A percentile compares a stretch with the other conserved stretches of the same genome.
Conservation (phyloP, 2,329 filamentous ascomycete species). For the Colletotrichum sp. region DNA sequence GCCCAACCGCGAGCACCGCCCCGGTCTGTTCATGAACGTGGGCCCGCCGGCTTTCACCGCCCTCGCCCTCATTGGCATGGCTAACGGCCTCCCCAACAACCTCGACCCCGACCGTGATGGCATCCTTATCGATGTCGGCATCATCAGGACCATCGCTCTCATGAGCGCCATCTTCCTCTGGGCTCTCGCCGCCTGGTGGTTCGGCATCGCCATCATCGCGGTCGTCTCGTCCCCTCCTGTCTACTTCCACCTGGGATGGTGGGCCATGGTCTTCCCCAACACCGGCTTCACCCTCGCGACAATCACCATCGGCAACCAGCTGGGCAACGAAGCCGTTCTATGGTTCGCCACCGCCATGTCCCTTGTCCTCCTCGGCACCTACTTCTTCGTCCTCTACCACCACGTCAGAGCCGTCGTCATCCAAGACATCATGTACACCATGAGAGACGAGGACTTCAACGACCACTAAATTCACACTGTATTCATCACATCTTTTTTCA, state of each 20-base stretch:
- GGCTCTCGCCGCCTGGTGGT: slow-evolving; percentile 67
- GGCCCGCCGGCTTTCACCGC: slow-evolving; percentile 76
- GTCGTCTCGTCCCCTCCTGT: slow-evolving; percentile 43
- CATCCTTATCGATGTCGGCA: slow-evolving; percentile 42
- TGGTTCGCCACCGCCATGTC: slow-evolving; percentile 58
- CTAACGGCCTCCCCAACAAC: slow-evolving; percentile 55
- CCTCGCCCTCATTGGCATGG: slow-evolving; percentile 72
- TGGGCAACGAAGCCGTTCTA: slow-evolving; percentile 47
- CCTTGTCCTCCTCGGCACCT: slow-evolving; percentile 44
- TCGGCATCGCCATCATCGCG: slow-evolving; percentile 43
- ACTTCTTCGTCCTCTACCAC: slow-evolving; percentile 47
- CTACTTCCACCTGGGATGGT: slow-evolving; percentile 67
- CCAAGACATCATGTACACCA: slow-evolving; percentile 62
- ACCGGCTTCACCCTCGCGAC: slow-evolving; percentile 63
- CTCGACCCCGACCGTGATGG: slow-evolving; percentile 49
- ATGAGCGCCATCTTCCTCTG: slow-evolving; percentile 65
- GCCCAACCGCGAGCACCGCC: slow-evolving; percentile 66
- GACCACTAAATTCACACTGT: neutral
- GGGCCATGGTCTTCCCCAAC: slow-evolving; percentile 68
- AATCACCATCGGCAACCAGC: slow-evolving; percentile 55
- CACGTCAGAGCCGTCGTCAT: slow-evolving; percentile 51
- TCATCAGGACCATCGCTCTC: slow-evolving; percentile 51
- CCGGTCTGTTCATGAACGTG: slow-evolving; percentile 78
- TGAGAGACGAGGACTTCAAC: slow-evolving; percentile 52
- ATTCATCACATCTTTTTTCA: neutral